Evolutionary conservation across 1,284 basidiomycete genomes (phyloP).

Genomic region (Trichosporon sp.): DNA sequence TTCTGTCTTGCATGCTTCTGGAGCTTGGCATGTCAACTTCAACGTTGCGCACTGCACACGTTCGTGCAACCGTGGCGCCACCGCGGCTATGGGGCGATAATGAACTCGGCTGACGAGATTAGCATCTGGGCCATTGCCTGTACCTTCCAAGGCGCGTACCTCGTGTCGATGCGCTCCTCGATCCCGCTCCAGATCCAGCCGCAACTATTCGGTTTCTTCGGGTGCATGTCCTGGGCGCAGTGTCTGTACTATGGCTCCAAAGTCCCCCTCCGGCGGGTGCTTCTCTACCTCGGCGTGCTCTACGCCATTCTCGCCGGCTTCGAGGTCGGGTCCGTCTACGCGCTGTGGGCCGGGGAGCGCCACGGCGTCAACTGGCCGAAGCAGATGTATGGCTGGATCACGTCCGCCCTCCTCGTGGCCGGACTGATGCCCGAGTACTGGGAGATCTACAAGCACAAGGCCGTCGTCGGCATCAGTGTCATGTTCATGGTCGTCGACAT

Average conservation of each 20-base stretch:
- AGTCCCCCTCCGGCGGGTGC: constrained; percentile 54
- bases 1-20: background rate
- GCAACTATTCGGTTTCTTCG: constrained; percentile 68
- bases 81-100: too few species aligned
- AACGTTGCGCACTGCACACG: too few species aligned
- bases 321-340: constrained; percentile 66
- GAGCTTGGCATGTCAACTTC: background rate
- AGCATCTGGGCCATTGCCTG: constrained; percentile 67
- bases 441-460: constrained; percentile 70
- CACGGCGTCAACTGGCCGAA: constrained; percentile 61
- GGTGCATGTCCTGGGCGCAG: constrained; percentile 68
- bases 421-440: constrained; percentile 66
- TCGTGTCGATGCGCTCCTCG: constrained; percentile 68
- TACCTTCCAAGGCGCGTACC: constrained; percentile 70
- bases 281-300: constrained; percentile 55
- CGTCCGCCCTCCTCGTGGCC: constrained; percentile 65
- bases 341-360: constrained; percentile 60
- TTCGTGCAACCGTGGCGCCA: too few species aligned
- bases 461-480: constrained; percentile 74
- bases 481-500: constrained; percentile 72
- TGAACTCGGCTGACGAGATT: background rate
- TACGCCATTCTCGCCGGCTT: constrained; percentile 63
- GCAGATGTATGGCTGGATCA: constrained; percentile 68
- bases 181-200: constrained; percentile 71
- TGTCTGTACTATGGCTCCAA: constrained; percentile 65